Base-by-base conservation (phyloP, 176 grass and related monocot genomes). In the Tillandsia leiboldiana region DNA sequence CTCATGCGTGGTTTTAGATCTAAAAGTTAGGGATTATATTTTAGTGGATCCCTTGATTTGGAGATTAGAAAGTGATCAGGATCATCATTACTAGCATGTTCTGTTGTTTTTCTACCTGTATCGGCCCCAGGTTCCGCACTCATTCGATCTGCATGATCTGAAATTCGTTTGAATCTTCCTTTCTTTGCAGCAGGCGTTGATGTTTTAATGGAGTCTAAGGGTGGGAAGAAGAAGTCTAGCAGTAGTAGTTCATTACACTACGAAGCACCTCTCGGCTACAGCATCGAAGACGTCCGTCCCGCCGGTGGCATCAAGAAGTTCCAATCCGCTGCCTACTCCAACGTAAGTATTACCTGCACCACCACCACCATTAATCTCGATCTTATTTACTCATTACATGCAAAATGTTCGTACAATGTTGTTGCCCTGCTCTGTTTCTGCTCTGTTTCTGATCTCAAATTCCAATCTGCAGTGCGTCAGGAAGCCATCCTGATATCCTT, bases 261-360 rank as follows among this genome's bases (percentile, higher is more conserved):
- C 84, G 93, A 97, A 97, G 84, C 86, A 70, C 93, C 93, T 69
- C 89, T 97, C 11, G 93, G 89, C 8, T 92, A 92, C 81, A 83
- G 83, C 81, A 92, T 92, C 72, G 93, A 97, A 81, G 93, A 97
- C 89, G 71, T 97, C 68, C 86, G 93, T 74, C 93, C 93, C 1
- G 78, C 80, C 66, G 93, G 93, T 48, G 93, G 93, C 67, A 90
- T 92, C 70, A 85, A 97, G 89, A 97, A 97, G 71, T 97, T 97
- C 74, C 93, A 97, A 80, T 92, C 93, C 85, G 93, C 89, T 90
- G 88, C 81, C 12, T 97, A 97, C 79, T 97, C 93, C 81, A 97
- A 97, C 93, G 86, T 97, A 87, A 87, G 81, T 56, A 11, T 29
- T 51, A 27, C 24, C 24, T 24, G 24, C 50, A 57, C 26, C 26